Conservation (phyloP, 805 yeast species). For the Myxozyma melibiosi region DNA sequence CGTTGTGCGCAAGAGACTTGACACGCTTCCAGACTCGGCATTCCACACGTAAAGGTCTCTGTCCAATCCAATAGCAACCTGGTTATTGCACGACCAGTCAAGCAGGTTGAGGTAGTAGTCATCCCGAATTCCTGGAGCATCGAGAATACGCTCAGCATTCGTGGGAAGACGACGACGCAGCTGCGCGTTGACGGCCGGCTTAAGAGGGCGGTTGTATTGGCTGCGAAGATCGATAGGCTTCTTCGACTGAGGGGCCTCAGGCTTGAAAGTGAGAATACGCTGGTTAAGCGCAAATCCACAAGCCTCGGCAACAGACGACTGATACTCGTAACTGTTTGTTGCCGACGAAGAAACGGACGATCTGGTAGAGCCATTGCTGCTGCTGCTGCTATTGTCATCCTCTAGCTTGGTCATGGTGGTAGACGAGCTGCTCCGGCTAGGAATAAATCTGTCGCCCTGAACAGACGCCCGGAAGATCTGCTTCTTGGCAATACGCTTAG, state of each 20-base stretch:
- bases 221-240: conserved; percentile 43
- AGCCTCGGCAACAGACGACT: conserved; percentile 77
- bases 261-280: conserved; percentile 82
- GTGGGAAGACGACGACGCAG: conserved; percentile 67
- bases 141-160: conserved; percentile 89
- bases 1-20: conserved; percentile 60
- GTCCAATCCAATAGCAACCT: conserved; percentile 86
- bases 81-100: conserved; percentile 83
- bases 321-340: conserved; percentile 25
- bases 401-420: conserved; percentile 50
- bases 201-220: conserved; percentile 43
- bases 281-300: conserved; percentile 86
- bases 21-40: conserved; percentile 78
- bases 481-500: conserved; percentile 34
- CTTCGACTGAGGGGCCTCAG: conserved; percentile 65
- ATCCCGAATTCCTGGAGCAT: conserved; percentile 93
- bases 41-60: conserved; percentile 88
- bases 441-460: conserved; percentile 61
- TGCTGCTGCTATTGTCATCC: conserved; percentile 8
- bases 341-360: background rate
- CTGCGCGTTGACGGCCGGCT: conserved; percentile 41
- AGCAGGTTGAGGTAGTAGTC: conserved; percentile 87
- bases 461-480: conserved; percentile 34
- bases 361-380: conserved; percentile 39
- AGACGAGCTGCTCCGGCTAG: conserved; percentile 55